Base-by-base conservation (phyloP, 495 filamentous ascomycete species). In the Geopyxis carbonaria region DNA sequence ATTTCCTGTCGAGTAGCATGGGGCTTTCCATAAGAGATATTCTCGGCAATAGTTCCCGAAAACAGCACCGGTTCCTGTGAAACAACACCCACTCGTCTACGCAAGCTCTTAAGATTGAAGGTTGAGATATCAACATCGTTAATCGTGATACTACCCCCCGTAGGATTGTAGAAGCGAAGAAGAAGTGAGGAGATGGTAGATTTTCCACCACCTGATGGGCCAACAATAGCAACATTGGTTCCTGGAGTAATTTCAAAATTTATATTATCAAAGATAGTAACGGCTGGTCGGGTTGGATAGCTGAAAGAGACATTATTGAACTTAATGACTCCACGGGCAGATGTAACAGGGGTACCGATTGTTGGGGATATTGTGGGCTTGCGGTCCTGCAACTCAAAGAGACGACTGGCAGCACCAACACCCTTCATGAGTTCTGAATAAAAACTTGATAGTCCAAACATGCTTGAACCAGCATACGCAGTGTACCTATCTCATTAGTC, bases 401-500 rank as follows among this genome's bases (percentile, higher is more conserved):
- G 67, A 19, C 89, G 80, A 51, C 77, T 87, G 9, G 89, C 91
- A 25, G 89, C 89, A 48, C 89, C 89, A 16, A 93, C 89, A 27
- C 91, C 91, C 55, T 95, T 95, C 89, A 94, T 95, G 14, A 97
- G 70, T 57, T 97, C 89, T 7, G 85, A 93, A 63, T 93, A 94
- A 62, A 97, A 97, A 48, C 78, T 81, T 22, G 84, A 91, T 7
- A 97, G 63, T 2, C 89, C 89, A 46, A 95, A 91, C 45, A 97
- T 71, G 61, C 78, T 84, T 6, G 53, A 55, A 22, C 53, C 53
- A 21, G 53, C 51, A 22, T 56, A 56, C 21, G 53, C 53, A 20
- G 53, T 56, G 30, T 56, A 56, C 51, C 51, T 55, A 15, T 3
- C 13, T 11, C 22, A 8, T 5, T 5, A 31, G 13, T 4, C 32